phyloP scores from a whole-genome alignment of 306 rosid species.

The Vicia faba region DNA sequence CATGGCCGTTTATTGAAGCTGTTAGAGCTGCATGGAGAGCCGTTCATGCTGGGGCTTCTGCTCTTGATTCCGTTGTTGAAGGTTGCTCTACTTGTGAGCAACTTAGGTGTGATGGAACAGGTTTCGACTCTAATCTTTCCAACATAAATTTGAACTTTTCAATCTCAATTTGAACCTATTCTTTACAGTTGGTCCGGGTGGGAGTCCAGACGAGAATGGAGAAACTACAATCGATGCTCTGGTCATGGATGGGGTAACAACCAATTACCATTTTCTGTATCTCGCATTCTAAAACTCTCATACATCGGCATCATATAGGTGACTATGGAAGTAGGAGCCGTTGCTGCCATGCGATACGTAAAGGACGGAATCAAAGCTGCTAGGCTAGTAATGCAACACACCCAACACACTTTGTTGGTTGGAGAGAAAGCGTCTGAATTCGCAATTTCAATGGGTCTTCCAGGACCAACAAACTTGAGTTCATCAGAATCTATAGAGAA shows the following conservation, averaged over 20 bases:
- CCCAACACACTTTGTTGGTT: conserved; percentile 80
- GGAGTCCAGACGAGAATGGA: conserved; percentile 96
- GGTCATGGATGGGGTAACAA: conserved; percentile 89
- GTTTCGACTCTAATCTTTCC: conserved; percentile 5
- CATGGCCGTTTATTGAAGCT: conserved; percentile 96
- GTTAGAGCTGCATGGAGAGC: conserved; percentile 83
- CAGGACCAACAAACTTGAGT: conserved; percentile 83
- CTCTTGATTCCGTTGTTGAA: conserved; percentile 85
- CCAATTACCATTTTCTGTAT: conserved; percentile 20
- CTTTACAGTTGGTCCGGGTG: conserved; percentile 90
- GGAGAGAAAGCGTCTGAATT: conserved; percentile 90
- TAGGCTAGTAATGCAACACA: conserved; percentile 76
- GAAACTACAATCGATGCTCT: conserved; percentile 93
- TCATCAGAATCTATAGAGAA: conserved; percentile 72
- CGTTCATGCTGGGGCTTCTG: conserved; percentile 71
- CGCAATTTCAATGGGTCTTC: conserved; percentile 94
- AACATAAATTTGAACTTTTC: no score
- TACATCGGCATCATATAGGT: conserved; percentile 53
- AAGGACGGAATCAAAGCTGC: conserved; percentile 93
- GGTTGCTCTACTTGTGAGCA: conserved; percentile 93
- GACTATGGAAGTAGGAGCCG: conserved; percentile 98
- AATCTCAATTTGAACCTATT: no score
- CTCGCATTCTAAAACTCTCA: conserved; percentile 8
- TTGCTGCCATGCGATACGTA: conserved; percentile 89
- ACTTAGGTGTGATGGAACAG: conserved; percentile 95